These are phyloP conservation scores for Theobroma grandiflorum DNA, from an alignment of 441 rosid species.

Conservation along the genomic window DNA sequence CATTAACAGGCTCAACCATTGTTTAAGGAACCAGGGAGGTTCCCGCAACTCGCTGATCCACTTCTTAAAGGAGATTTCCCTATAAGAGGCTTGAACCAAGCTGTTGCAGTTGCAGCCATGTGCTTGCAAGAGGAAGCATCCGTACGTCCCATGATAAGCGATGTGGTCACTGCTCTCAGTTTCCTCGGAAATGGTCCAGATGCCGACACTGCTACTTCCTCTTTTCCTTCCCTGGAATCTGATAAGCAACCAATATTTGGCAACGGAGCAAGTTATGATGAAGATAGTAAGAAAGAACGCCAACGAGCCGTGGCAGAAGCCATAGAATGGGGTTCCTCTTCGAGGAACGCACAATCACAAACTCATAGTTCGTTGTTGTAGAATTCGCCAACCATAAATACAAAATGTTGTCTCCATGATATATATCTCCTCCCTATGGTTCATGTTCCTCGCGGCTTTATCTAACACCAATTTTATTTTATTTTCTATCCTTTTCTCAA, in stretches of 20 bases:
- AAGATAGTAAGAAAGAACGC: slow-evolving; percentile 41
- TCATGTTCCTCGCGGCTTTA: neutral
- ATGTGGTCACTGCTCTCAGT: slow-evolving; percentile 76
- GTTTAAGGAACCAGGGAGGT: slow-evolving; percentile 71
- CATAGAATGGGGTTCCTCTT: slow-evolving; percentile 78
- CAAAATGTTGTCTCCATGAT: neutral
- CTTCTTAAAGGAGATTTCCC: slow-evolving; percentile 60
- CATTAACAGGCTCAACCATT: slow-evolving; percentile 72
- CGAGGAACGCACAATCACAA: slow-evolving; percentile 36
- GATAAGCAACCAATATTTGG: neutral
- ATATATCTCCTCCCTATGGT: neutral
- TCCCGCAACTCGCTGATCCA: slow-evolving; percentile 73
- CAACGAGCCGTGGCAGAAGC: slow-evolving; percentile 76
- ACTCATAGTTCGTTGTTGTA: slow-evolving; percentile 15
- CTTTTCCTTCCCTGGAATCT: neutral
- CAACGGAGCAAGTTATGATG: neutral
- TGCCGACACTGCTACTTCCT: neutral
- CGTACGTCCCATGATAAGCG: slow-evolving; percentile 75
- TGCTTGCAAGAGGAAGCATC: slow-evolving; percentile 79
- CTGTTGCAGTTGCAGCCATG: slow-evolving; percentile 86
- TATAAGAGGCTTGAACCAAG: slow-evolving; percentile 67
- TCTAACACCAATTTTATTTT: neutral
- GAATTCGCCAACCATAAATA: neutral
- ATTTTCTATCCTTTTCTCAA: neutral
- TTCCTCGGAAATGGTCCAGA: slow-evolving; percentile 51